Percentiles rank a stretch among this genome's conserved stretches.
Evolutionary conservation across 2,329 filamentous ascomycete species (phyloP).

Genomic region (Paradendryphiella salina): DNA sequence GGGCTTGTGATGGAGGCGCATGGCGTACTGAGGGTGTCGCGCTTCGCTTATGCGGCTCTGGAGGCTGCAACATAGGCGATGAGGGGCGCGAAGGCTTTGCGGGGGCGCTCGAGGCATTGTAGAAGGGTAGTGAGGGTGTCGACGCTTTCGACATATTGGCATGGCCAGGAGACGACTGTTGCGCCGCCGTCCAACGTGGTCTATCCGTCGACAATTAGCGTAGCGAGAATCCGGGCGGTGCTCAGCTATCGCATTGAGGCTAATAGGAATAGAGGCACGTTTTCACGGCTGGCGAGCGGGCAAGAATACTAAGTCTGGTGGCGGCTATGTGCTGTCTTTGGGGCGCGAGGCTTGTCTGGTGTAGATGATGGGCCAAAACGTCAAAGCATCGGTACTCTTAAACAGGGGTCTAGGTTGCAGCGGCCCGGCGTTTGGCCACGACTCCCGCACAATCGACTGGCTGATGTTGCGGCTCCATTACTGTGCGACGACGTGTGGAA

Average conservation of each 20-base stretch:
- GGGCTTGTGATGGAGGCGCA: conserved; percentile 5
- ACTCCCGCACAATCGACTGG: conserved; percentile 7
- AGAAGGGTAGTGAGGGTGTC: conserved; percentile 61
- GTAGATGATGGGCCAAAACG: conserved; percentile 28
- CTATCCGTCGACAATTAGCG: conserved; percentile 21
- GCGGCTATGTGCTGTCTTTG: conserved; percentile 16
- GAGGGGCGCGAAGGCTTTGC: conserved; percentile 33
- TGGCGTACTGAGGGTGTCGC: conserved; percentile 37
- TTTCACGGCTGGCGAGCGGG: conserved; percentile 2
- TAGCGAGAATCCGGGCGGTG: conserved; percentile 3
- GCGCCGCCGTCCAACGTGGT: conserved; percentile 41
- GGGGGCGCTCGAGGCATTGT: conserved; percentile 51
- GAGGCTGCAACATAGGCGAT: conserved; percentile 39
- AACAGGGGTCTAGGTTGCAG: conserved; percentile 19
- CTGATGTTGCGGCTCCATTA: neutral
- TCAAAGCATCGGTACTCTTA: conserved; percentile 25
- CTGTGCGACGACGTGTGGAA: neutral
- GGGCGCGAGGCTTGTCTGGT: conserved; percentile 15
- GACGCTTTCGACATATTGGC: conserved; percentile 66
- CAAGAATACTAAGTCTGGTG: conserved; percentile 1
- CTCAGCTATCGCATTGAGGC: conserved; percentile 33
- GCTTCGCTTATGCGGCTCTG: conserved; percentile 34
- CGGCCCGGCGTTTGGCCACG: conserved; percentile 16
- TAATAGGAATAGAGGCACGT: conserved; percentile 5
- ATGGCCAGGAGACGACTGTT: conserved; percentile 48